phyloP scores from a whole-genome alignment of 108 stramenopile genomes.

The Chaetoceros muelleri region DNA sequence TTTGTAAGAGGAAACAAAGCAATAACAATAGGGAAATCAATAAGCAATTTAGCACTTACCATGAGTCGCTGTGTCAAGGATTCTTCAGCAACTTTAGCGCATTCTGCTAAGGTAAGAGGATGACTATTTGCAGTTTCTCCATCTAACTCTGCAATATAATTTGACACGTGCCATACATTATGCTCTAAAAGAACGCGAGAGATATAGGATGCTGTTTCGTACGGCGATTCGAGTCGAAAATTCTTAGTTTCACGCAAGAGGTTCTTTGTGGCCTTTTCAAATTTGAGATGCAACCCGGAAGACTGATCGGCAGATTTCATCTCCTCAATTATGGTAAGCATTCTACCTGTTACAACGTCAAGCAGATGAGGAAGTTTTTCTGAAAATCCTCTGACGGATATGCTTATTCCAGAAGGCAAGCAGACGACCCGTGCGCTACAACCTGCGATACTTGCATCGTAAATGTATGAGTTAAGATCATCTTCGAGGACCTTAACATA shows the following conservation, averaged over 20 bases:
- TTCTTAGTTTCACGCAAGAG: conserved; percentile 82
- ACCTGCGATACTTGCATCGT: conserved; percentile 83
- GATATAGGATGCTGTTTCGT: conserved; percentile 78
- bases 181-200: conserved; percentile 62
- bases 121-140: conserved; percentile 48
- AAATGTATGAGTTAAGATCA: conserved; percentile 74
- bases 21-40: background rate
- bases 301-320: conserved; percentile 64
- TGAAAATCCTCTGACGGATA: conserved; percentile 71
- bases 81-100: conserved; percentile 53
- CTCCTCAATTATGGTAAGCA: conserved; percentile 67
- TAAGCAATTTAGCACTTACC: conserved; percentile 2
- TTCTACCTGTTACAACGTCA: conserved; percentile 59
- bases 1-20: background rate
- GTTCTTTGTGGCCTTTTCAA: conserved; percentile 54
- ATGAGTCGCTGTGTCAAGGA: conserved; percentile 53
- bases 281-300: conserved; percentile 41
- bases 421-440: conserved; percentile 53
- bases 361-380: conserved; percentile 75
- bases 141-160: conserved; percentile 75
- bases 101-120: conserved; percentile 77
- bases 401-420: conserved; percentile 46
- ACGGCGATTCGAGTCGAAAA: conserved; percentile 64
- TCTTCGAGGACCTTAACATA: conserved; percentile 73
- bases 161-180: conserved; percentile 69